phyloP scores from a whole-genome alignment of 2,329 filamentous ascomycete species.

The Aspergillus ochraceus region DNA sequence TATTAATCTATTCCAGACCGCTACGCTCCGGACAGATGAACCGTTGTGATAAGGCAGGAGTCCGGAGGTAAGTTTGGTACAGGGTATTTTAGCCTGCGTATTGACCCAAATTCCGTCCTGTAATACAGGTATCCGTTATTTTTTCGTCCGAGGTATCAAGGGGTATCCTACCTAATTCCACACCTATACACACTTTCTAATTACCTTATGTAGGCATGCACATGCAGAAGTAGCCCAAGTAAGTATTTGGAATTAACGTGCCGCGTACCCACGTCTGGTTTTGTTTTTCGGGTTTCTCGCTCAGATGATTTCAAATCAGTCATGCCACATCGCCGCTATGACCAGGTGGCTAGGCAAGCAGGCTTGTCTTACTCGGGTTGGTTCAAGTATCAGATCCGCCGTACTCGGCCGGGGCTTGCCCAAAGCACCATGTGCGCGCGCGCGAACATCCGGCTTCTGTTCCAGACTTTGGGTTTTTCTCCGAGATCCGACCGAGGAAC shows the following conservation, averaged over 20 bases:
- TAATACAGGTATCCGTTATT: too few species aligned
- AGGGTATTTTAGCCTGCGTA: neutral
- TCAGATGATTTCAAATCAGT: slow-evolving; percentile 8
- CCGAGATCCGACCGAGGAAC: neutral
- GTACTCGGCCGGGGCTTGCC: neutral
- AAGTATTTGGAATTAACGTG: slow-evolving; percentile 10
- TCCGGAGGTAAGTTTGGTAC: neutral
- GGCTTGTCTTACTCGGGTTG: neutral
- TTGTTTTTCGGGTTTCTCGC: neutral
- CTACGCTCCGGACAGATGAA: neutral
- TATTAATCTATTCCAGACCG: neutral
- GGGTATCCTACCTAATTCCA: neutral
- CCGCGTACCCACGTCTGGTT: slow-evolving; percentile 3
- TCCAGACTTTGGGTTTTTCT: neutral
- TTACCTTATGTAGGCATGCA: neutral
- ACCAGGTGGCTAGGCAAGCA: neutral
- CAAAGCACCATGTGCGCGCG: neutral
- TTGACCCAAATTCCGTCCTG: neutral
- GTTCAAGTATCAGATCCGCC: neutral
- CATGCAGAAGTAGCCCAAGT: neutral
- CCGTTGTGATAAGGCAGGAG: neutral
- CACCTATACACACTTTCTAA: neutral
- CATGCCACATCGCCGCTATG: slow-evolving; percentile 10
- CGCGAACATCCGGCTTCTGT: neutral
- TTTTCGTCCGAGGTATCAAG: neutral